These are phyloP conservation scores for Aurantiochytrium sp. DNA, from an alignment of 108 stramenopile species.

Conservation along the genomic window DNA sequence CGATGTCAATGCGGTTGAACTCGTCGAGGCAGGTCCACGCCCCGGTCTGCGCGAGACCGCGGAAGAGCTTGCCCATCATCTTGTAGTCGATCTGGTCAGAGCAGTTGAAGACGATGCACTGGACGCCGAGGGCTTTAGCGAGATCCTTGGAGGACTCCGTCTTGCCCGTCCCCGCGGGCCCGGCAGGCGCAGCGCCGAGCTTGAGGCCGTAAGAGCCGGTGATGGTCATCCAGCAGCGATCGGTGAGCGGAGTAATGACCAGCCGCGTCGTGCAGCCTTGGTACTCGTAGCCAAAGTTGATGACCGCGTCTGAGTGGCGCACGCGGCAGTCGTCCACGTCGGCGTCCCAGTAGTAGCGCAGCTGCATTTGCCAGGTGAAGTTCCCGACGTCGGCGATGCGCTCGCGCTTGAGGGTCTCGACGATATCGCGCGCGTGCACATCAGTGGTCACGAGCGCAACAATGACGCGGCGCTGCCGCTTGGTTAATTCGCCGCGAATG, in stretches of 20 bases:
- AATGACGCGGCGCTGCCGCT: constrained; percentile 56
- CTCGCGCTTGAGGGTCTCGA: constrained; percentile 56
- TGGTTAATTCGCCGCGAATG: constrained; percentile 55
- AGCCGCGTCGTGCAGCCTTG: constrained; percentile 61
- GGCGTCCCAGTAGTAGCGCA: constrained; percentile 64
- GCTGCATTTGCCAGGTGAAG: constrained; percentile 70
- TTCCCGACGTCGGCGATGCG: constrained; percentile 39
- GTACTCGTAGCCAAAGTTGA: constrained; percentile 67
- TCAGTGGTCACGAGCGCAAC: constrained; percentile 69
- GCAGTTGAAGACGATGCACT: constrained; percentile 67
- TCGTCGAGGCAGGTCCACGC: constrained; percentile 63
- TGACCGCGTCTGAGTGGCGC: constrained; percentile 54
- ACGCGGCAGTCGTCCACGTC: constrained; percentile 50
- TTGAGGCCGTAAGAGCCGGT: constrained; percentile 64
- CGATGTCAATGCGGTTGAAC: constrained; percentile 66
- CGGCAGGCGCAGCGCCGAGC: constrained; percentile 64
- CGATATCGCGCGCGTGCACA: constrained; percentile 70
- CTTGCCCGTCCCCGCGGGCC: constrained; percentile 66
- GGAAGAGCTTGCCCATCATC: constrained; percentile 70
- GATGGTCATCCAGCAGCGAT: constrained; percentile 64
- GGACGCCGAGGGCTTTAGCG: constrained; percentile 63
- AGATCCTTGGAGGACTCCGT: constrained; percentile 65
- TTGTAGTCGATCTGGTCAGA: constrained; percentile 67
- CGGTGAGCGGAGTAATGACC: constrained; percentile 60
- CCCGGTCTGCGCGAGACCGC: constrained; percentile 62